Base-by-base conservation (phyloP, 495 filamentous ascomycete species). In the Apiosordaria backusii region DNA sequence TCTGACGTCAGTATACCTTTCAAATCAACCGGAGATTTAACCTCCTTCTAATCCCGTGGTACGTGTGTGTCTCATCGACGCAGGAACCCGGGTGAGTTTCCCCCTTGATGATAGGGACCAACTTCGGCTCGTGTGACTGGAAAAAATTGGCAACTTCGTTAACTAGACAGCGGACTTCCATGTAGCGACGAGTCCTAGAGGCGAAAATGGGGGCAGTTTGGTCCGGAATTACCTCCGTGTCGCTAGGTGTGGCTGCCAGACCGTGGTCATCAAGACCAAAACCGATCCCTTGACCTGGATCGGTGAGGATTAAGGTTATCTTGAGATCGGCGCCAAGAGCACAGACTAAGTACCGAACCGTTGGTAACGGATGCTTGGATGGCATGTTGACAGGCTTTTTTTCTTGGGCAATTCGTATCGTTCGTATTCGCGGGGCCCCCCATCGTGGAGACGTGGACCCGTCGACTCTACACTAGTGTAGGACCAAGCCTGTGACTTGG, bases 21-120 rank as follows among this genome's bases (percentile, higher is more conserved):
- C 35, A 18, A 45, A 45, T 45, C 35, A 45, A 15, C 35, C 35
- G 35, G 35, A 45, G 35, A 45, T 45, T 45, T 45, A 45, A 45
- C 9, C 35, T 2, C 16, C 35, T 45, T 45, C 35, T 15, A 45
- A 10, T 45, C 35, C 35, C 35, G 35, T 45, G 35, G 35, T 45
- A 45, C 35, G 52, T 18, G n/a, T 55, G n/a, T 55, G 52, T 55
- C 52, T 55, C 52, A 55, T 55, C 21, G n/a, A 55, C 52, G 52
- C 52, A 55, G 52, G 52, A 19, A 55, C 52, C 52, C 52, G 52
- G 2, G 52, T 3, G 18, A 55, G 2, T 55, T 55, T 19, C 52
- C 52, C 18, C 52, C 21, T 55, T 13, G 52, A 55, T 4, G 7
- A 55, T 19, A 22, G 52, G 13, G 22, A 15, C 13, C 35, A 45